A percentile compares a stretch with the other conserved stretches of the same genome.
phyloP scores from a whole-genome alignment of 768 basidiomycete species.

The Daedaleopsis nitida region DNA sequence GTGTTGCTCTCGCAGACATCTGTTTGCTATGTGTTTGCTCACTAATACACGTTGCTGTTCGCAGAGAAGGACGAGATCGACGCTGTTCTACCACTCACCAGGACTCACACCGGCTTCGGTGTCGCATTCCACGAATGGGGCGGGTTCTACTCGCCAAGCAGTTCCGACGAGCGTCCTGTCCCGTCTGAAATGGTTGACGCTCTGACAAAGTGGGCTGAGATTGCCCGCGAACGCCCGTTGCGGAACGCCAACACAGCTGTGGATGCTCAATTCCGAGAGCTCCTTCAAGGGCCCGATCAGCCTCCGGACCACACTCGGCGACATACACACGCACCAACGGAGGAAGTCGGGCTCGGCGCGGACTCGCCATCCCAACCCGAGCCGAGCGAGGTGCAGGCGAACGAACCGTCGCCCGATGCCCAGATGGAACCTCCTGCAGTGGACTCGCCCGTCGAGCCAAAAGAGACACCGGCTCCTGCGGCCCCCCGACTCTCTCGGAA shows the following conservation, averaged over 20 bases:
- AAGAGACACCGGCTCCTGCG: background rate
- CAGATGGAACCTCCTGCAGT: background rate
- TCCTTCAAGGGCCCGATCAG: background rate
- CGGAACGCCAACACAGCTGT: background rate
- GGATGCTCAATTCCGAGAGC: background rate
- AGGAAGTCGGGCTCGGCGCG: background rate
- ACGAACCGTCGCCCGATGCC: background rate
- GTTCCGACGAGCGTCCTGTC: background rate
- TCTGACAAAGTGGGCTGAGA: background rate
- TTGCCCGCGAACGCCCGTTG: background rate
- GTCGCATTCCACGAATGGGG: conserved; percentile 22
- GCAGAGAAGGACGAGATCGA: background rate
- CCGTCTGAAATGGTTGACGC: background rate
- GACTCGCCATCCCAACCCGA: background rate
- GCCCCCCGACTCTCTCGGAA: conserved; percentile 9
- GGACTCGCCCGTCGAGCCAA: background rate
- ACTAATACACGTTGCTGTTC: no score
- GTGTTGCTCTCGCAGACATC: background rate
- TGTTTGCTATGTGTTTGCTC: background rate
- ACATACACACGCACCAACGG: background rate
- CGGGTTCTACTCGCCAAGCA: conserved; percentile 17
- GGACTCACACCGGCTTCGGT: background rate
- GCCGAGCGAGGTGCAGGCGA: background rate
- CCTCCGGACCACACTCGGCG: background rate
- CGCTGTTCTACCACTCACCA: background rate